These are phyloP conservation scores for Termitomyces bulborhizus DNA, from an alignment of 768 basidiomycete species.

Conservation along the genomic window DNA sequence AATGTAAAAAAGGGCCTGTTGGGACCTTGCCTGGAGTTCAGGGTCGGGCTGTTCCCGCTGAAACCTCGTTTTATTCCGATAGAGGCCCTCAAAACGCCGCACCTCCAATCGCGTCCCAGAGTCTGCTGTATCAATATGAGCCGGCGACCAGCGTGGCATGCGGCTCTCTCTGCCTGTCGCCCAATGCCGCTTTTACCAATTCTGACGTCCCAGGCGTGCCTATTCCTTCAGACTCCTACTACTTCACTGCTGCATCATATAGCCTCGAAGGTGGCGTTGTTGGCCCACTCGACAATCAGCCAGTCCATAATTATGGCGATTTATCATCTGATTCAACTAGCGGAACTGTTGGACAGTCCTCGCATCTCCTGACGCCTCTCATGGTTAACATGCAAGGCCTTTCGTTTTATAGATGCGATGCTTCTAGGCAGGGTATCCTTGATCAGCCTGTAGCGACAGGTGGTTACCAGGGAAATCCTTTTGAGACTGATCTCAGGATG, in stretches of 20 bases:
- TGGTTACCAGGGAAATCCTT: not conserved
- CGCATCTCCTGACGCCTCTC: not conserved
- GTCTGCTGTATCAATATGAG: not conserved
- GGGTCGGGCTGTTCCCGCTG: not conserved
- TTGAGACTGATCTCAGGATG: not conserved
- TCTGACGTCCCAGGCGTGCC: not conserved
- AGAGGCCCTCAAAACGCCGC: no score
- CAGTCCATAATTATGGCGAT: not conserved
- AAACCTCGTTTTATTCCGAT: not conserved
- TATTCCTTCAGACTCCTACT: not conserved
- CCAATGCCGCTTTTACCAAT: not conserved
- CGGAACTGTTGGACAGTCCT: not conserved
- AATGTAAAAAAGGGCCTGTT: conserved; percentile 5
- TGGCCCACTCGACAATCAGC: not conserved
- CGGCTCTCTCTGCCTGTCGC: not conserved
- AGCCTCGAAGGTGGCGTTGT: not conserved
- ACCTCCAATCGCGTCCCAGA: not conserved
- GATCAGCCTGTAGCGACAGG: not conserved
- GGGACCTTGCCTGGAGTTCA: not conserved
- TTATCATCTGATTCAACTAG: not conserved
- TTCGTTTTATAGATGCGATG: not conserved
- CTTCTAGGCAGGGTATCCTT: not conserved
- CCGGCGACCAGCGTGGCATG: not conserved
- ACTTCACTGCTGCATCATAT: not conserved
- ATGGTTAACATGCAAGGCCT: not conserved